Evolutionary conservation across 2,329 filamentous ascomycete genomes (phyloP).

Genomic region (Aspergillus ochraceus): DNA sequence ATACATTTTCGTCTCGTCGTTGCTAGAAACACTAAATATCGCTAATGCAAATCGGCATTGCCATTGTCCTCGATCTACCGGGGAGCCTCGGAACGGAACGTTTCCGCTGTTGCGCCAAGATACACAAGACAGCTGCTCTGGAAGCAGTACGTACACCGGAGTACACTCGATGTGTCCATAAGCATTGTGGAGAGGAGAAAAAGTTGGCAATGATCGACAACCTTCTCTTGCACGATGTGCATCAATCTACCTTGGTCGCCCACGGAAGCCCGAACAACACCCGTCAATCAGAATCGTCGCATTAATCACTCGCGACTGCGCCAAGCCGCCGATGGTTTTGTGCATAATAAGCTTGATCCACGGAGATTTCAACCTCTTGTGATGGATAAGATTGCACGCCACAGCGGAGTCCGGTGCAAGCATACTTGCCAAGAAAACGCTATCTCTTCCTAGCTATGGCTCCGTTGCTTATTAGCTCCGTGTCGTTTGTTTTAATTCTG

Average conservation of each 20-base stretch:
- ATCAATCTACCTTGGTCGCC: background rate
- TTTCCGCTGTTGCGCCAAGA: background rate
- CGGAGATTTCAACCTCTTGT: background rate
- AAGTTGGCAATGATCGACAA: background rate
- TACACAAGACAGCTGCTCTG: background rate
- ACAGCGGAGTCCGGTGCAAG: slow-evolving; percentile 3
- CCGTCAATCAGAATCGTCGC: background rate
- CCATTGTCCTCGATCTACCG: background rate
- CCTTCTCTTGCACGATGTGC: background rate
- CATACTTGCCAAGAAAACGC: background rate
- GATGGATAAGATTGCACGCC: slow-evolving; percentile 1
- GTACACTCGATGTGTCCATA: background rate
- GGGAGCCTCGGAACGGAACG: background rate
- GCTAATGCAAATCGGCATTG: background rate
- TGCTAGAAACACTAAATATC: background rate
- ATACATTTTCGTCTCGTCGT: background rate
- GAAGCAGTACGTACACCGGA: background rate
- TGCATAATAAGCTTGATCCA: slow-evolving; percentile 7
- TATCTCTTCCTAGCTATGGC: background rate
- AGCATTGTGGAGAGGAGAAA: background rate
- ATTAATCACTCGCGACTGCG: background rate
- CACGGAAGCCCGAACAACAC: background rate
- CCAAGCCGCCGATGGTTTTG: slow-evolving; percentile 12
- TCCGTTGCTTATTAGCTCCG: background rate
- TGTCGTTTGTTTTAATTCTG: background rate